These are phyloP conservation scores for Aspergillus mulundensis DNA, from an alignment of 495 filamentous ascomycete genomes.

Conservation along the genomic window DNA sequence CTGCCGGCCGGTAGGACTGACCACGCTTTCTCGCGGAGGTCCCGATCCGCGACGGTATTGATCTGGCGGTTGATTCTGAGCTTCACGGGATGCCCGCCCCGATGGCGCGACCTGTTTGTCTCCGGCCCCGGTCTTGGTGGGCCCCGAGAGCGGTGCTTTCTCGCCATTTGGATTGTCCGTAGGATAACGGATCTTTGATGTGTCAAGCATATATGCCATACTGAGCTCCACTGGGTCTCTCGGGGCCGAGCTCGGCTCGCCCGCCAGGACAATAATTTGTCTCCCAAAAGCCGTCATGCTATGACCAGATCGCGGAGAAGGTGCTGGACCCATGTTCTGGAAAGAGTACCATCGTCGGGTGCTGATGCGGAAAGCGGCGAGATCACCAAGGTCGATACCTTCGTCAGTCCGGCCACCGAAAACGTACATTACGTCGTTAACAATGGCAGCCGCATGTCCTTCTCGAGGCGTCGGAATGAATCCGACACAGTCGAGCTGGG, in stretches of 20 bases:
- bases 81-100: constrained; percentile 57
- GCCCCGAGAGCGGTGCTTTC: constrained; percentile 22
- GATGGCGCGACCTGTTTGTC: constrained; percentile 32
- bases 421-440: constrained; percentile 98
- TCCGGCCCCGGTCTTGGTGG: constrained; percentile 33
- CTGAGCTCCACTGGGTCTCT: constrained; percentile 78
- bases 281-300: constrained; percentile 95
- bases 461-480: constrained; percentile 92
- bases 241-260: constrained; percentile 86
- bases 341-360: constrained; percentile 97
- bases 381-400: constrained; percentile 84
- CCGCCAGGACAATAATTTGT: constrained; percentile 85
- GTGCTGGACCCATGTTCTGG: constrained; percentile 98
- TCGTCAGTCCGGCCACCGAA: constrained; percentile 97
- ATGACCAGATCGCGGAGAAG: constrained; percentile 89
- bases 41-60: constrained; percentile 45
- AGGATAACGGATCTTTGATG: constrained; percentile 91
- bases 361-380: constrained; percentile 91
- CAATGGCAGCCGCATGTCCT: constrained; percentile 89
- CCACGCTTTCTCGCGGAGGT: constrained; percentile 52
- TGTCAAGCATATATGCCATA: constrained; percentile 88
- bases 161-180: constrained; percentile 60
- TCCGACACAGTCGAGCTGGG: constrained; percentile 88
- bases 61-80: constrained; percentile 55
- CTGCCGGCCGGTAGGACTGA: constrained; percentile 35